Conservation (phyloP, 1,284 basidiomycete genomes). For the Ganoderma lucidum region DNA sequence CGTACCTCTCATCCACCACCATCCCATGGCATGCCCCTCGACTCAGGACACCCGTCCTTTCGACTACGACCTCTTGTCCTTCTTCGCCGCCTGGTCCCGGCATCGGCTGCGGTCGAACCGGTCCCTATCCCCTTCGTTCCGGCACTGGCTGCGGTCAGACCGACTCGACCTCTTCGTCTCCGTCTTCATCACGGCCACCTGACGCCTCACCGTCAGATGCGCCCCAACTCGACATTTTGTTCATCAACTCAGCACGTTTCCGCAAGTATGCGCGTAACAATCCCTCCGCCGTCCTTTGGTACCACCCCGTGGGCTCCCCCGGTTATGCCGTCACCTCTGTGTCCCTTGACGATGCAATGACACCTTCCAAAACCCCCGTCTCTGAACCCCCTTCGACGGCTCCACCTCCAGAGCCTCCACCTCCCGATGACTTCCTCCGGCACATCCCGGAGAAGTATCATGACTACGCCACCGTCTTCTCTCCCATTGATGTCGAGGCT, state of each 20-base stretch:
- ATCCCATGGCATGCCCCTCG: slow-evolving; percentile 20
- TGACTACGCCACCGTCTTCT: slow-evolving; percentile 21
- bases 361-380: no score
- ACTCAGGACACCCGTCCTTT: no score
- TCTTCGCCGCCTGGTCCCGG: not conserved
- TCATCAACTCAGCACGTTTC: not conserved
- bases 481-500: slow-evolving; percentile 21
- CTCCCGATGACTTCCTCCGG: not conserved
- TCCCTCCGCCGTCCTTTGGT: not conserved
- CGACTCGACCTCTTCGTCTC: no score
- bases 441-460: slow-evolving; percentile 17
- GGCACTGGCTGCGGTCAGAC: no score
- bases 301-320: not conserved
- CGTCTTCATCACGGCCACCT: no score
- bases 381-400: not conserved
- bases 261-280: not conserved
- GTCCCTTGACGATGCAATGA: no score
- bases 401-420: not conserved
- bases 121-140: not conserved
- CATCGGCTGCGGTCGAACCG: slow-evolving; percentile 20
- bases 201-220: no score
- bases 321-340: not conserved
- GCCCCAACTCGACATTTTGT: not conserved
- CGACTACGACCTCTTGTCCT: no score
- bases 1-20: slow-evolving; percentile 16